Base-by-base conservation (phyloP, 164 flowering plant genomes). In the Chimonanthus salicifolius region DNA sequence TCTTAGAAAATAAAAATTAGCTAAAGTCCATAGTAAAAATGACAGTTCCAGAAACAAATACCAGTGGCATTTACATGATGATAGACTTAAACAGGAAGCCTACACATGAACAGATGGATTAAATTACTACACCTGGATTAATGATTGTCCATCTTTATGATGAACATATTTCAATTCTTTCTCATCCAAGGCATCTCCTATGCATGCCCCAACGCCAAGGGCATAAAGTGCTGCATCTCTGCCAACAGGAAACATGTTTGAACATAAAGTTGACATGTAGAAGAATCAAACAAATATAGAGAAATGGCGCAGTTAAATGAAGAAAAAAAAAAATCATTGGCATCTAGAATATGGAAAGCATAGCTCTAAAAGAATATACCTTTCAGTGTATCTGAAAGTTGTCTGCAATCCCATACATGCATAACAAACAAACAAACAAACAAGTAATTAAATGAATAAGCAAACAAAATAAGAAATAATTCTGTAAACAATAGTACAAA, bases 151-250 rank as follows among this genome's bases (percentile, higher is more conserved):
- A 71, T 88, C 74, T 71, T 85, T 75, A 81, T 92, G 90, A 86
- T 91, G 88, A 65, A 93, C 93, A 82, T 85, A 95, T 77, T 90
- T 95, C 70, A 95, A 90, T 82, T 95, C 98, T 65, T 87, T 84
- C 18, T 82, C 85, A 82, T 91, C 96, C 62, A 90, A 65, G 5
- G 98, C 92, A 78, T 91, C 83, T 48, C 77, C 68, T n/a, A 78
- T 81, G 71, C 99, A 95, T 10, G 94, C 97, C 75, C 99, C 99
- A 67, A 95, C 75, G 46, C 99, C 99, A 78, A 95, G 85, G 10
- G 99, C 98, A 84, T 92, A 92, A 10, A 91, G 68, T n/a, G 84
- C 92, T 20, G 77, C 97, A 84, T 95, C 99, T 83, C 97, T 94
- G 75, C 50, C 73, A 62, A 69, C 63, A 70, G 65, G n/a, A 49